Evolutionary conservation across 2,329 filamentous ascomycete species (phyloP).

Genomic region (Exophiala sp.): DNA sequence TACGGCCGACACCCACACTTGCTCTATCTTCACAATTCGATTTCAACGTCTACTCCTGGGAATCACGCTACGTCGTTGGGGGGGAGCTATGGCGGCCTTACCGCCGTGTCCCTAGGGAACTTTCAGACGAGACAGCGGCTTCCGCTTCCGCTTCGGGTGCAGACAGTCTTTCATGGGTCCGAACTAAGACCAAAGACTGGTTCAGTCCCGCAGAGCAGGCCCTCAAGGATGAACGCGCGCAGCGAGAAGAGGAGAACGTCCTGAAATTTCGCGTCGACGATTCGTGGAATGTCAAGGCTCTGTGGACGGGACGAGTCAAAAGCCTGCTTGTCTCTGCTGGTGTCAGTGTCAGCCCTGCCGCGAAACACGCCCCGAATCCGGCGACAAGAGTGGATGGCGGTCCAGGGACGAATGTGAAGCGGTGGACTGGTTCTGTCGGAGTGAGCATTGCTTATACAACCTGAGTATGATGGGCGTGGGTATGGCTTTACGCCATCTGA

Average conservation of each 20-base stretch:
- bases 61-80: slow-evolving; percentile 86
- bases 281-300: slow-evolving; percentile 72
- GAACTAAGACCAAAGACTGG: slow-evolving; percentile 36
- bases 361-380: background rate
- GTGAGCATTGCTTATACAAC: slow-evolving; percentile 28
- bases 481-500: no score
- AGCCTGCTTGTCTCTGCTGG: slow-evolving; percentile 88
- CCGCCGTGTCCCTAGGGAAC: slow-evolving; percentile 23
- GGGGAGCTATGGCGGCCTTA: slow-evolving; percentile 81
- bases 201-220: slow-evolving; percentile 32
- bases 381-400: background rate
- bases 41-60: slow-evolving; percentile 98
- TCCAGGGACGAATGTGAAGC: slow-evolving; percentile 13
- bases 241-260: slow-evolving; percentile 72
- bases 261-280: slow-evolving; percentile 87
- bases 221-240: slow-evolving; percentile 47
- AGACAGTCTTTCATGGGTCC: slow-evolving; percentile 34
- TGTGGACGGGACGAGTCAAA: slow-evolving; percentile 92
- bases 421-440: slow-evolving; percentile 27
- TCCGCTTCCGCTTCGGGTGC: slow-evolving; percentile 24
- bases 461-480: slow-evolving; percentile 9
- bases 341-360: slow-evolving; percentile 64
- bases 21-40: slow-evolving; percentile 86
- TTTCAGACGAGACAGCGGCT: slow-evolving; percentile 29
- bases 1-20: slow-evolving; percentile 75